Base-by-base conservation (phyloP, 441 rosid genomes). In the Mallotus japonicus region DNA sequence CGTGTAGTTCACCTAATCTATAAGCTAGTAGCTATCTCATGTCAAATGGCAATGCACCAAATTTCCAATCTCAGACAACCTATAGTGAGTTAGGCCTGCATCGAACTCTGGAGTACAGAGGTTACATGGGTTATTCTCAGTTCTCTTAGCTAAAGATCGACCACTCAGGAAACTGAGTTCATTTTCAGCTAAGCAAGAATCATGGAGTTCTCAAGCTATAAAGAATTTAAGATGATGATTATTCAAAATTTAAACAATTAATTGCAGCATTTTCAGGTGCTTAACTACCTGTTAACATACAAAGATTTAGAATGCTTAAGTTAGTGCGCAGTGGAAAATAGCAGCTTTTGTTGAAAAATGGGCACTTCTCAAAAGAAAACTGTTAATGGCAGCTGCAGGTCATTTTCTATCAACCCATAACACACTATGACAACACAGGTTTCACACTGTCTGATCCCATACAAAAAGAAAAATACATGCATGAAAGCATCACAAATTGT, bases 1-100 rank as follows among this genome's bases (percentile, higher is more conserved):
- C 93, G 92, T 90, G 92, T 81, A 84, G 92, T 76, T 88, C 87
- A 87, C 93, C 92, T 85, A 90, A 86, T 83, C 79, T 70, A 77
- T 55, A 51, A 83, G 65, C 77, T 63, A 63, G 80, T 77, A 61
- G 79, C 80, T 78, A 79, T 79, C 85, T 65, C 75, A 78, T 80
- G 87, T 86, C 86, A 83, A 83, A 85, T 82, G 85, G 74, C 65
- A 78, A 76, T 74, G 71, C 75, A 79, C 86, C 83, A 73, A 80
- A 62, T 82, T 78, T 72, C 81, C 65, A 79, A 82, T 78, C 67
- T 34, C 63, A 72, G 76, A 71, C 69, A 74, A 42, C 37, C 6
- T 69, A 73, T 81, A 75, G 67, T 83, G 85, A 80, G 80, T 79
- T 77, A 53, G 83, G 85, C 90, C 88, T 82, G 32, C 32, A 86